Evolutionary conservation across 208 protist species (phyloP), one percentile per base, ranked within the genome.

Genomic region (Crithidia sp.): DNA sequence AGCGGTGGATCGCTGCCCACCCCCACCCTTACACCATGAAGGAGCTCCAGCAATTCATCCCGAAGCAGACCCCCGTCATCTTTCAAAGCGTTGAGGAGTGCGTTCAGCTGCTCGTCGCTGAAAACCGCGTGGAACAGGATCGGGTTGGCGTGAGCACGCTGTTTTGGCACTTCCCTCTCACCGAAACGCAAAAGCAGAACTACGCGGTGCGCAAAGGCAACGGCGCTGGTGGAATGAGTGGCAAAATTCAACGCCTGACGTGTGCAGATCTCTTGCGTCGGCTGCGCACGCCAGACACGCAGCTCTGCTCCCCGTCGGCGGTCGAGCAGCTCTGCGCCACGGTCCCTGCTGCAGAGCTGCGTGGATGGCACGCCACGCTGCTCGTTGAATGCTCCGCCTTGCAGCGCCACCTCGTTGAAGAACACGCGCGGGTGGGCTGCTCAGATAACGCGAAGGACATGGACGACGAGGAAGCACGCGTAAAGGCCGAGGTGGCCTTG

Each of bases 71-170:
- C 0, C 87, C 88, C 28, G 90, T 96, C 39, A 92, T 96, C 57
- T 90, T 71, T 52, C 92, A 96, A 50, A 93, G 86, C 57, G 74
- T 96, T 17, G 86, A 94, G 70, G 88, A 95, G 80, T 91, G 86
- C 67, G 63, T 96, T 13, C 86, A 92, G 69, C 47, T 93, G 7
- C 82, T 96, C 44, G 89, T 93, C 41, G 83, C 92, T 0, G 89
- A 96, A 61, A 66, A 77, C 10, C 82, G 82, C 16, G 76, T 96
- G 0, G 45, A 74, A n/a, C 80, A 92, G 52, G 91, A 94, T 12
- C 87, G 88, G 59, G 67, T 96, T 5, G 92, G 92, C 41, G 79
- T 93, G 13, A 72, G 89, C 69, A 90, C 87, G 16, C 79, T 96
- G n/a, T 88, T 88, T 59, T 96, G 92, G 92, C 57, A 79, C 16